Conservation (phyloP, 108 stramenopile genomes). For the Skeletonema potamos region DNA sequence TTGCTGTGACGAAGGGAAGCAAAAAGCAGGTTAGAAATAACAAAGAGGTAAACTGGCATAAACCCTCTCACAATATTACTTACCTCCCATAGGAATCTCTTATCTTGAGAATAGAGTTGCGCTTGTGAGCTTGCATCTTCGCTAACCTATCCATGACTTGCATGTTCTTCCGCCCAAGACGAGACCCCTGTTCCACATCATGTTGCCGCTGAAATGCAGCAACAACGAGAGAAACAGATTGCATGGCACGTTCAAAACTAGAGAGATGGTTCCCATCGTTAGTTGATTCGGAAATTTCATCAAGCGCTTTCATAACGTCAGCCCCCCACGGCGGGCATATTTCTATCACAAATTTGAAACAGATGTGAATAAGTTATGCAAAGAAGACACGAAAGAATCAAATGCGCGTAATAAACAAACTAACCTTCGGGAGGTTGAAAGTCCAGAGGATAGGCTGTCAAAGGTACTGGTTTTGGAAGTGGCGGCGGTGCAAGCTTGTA, state of each 20-base stretch:
- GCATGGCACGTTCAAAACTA: constrained; percentile 36
- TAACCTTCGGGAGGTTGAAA: constrained; percentile 75
- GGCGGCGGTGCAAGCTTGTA: constrained; percentile 63
- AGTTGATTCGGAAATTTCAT: constrained; percentile 37
- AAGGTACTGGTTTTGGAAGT: constrained; percentile 63
- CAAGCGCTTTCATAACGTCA: constrained; percentile 71
- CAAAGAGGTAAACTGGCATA: too few species aligned
- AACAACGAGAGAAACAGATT: constrained; percentile 58
- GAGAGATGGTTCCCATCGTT: constrained; percentile 16
- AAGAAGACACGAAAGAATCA: too few species aligned
- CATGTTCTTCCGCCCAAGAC: constrained; percentile 84
- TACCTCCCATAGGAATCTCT: constrained; percentile 54
- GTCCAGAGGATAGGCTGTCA: constrained; percentile 84
- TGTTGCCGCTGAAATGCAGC: constrained; percentile 78
- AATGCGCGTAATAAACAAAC: neutral
- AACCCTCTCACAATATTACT: neutral
- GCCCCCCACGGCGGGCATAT: constrained; percentile 82
- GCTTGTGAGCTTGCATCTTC: constrained; percentile 82
- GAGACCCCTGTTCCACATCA: constrained; percentile 81
- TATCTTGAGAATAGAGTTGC: constrained; percentile 56
- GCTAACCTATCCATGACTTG: constrained; percentile 90
- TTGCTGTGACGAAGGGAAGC: constrained; percentile 7
- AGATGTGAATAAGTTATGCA: neutral
- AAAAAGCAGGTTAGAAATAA: too few species aligned
- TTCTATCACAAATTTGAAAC: constrained; percentile 1